Evolutionary conservation across 768 basidiomycete genomes (phyloP), one percentile per base, ranked within the genome.

Genomic region (Lactifluus echinatus): DNA sequence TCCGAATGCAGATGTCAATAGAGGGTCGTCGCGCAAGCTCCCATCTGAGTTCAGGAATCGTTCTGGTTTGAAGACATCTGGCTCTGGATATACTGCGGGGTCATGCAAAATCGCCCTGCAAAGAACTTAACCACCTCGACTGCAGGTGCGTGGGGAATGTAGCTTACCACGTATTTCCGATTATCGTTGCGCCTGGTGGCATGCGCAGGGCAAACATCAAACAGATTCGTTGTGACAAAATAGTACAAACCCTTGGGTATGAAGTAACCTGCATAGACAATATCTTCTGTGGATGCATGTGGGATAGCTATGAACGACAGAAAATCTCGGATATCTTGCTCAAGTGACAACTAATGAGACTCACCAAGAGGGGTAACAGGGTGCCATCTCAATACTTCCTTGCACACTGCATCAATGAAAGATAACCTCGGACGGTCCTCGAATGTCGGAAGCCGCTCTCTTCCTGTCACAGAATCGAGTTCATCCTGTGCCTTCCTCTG

Each of bases 211-310:
- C 21, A 24, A 31, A 47, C 7, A 33, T 33, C 10, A n/a, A 47
- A 29, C 28, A 47, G 1, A 47, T 31, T 47, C 46, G 28, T 47
- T 33, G 4, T 4, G 21, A 8, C n/a, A n/a, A n/a, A 28, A n/a
- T 8, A 24, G 3, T 4, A n/a, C 51, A 11, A 19, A 58, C 56
- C 56, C 50, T 57, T 57, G 17, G 42, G 50, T 37, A 52, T 52
- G 34, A 51, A 52, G 37, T 42, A 57, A 19, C 50, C 49, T 11
- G 14, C 45, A 33, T 57, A 57, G n/a, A 46, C 23, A 36, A 21
- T 50, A 24, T 57, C 56, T 29, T 45, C 17, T 37, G 24, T 33
- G 24, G 26, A 33, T 1, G 43, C 34, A 46, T 47, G 56, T 11
- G 50, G 42, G 8, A 57, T 21, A 23, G 17, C 51, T 52, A n/a